These are phyloP conservation scores for Arachis monticola DNA, from an alignment of 331 rosid genomes.

Conservation along the genomic window DNA sequence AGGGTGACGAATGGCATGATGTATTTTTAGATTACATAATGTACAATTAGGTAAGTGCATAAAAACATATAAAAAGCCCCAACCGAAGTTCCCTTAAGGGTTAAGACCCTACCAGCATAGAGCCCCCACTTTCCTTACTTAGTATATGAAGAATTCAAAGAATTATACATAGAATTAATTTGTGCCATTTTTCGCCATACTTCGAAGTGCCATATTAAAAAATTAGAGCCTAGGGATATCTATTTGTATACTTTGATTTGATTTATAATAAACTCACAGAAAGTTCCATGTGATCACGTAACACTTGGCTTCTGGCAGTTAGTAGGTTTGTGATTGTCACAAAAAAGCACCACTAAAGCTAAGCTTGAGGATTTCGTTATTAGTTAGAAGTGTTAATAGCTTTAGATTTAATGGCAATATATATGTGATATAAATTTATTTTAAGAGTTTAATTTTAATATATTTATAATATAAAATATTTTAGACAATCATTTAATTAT, in stretches of 20 bases:
- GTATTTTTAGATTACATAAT: slow-evolving; percentile 37
- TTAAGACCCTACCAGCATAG: slow-evolving; percentile 28
- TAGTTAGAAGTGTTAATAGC: slow-evolving; percentile 24
- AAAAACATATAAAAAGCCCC: slow-evolving; percentile 24
- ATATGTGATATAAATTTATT: no score
- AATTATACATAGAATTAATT: slow-evolving; percentile 7
- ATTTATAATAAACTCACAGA: not conserved
- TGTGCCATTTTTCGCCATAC: slow-evolving; percentile 22
- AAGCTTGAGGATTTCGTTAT: slow-evolving; percentile 26
- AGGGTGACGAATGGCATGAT: slow-evolving; percentile 50
- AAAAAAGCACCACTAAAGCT: slow-evolving; percentile 19
- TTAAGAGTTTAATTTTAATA: no score
- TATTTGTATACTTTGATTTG: not conserved
- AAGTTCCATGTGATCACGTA: slow-evolving; percentile 40
- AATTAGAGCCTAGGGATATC: slow-evolving; percentile 20
- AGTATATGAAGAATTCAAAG: slow-evolving; percentile 23
- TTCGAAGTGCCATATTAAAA: slow-evolving; percentile 34
- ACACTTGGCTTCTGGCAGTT: slow-evolving; percentile 34
- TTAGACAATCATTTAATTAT: no score
- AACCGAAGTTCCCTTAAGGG: not conserved
- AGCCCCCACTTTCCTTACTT: slow-evolving; percentile 42
- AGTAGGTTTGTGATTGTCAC: slow-evolving; percentile 22
- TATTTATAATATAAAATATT: no score
- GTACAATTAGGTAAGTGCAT: slow-evolving; percentile 25
- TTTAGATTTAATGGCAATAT: not conserved